These are phyloP conservation scores for Lentinus polychrous DNA, from an alignment of 1,284 basidiomycete genomes.

Conservation along the genomic window DNA sequence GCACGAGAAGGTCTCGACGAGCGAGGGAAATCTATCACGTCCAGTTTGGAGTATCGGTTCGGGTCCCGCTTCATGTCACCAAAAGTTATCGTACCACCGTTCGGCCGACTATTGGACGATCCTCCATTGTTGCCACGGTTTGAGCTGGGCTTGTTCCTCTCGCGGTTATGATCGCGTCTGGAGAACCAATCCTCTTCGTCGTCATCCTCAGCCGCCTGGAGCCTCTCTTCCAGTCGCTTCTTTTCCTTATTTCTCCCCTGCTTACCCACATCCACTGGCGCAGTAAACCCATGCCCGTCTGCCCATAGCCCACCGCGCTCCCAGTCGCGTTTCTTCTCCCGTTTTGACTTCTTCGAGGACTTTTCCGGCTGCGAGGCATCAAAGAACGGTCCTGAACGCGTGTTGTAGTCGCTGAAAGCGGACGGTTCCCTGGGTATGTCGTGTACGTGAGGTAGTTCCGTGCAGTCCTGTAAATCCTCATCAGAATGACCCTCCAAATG, in stretches of 20 bases:
- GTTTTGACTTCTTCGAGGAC: slow-evolving; percentile 20
- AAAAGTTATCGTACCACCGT: slow-evolving; percentile 32
- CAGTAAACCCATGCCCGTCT: slow-evolving; percentile 37
- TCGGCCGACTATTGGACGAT: slow-evolving; percentile 6
- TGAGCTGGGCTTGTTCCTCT: neutral
- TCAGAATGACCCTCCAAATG: neutral
- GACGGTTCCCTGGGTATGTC: slow-evolving; percentile 55
- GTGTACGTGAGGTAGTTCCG: slow-evolving; percentile 39
- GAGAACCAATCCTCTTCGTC: slow-evolving; percentile 61
- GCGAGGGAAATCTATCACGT: slow-evolving; percentile 12
- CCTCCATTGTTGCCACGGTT: slow-evolving; percentile 15
- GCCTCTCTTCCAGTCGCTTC: slow-evolving; percentile 45
- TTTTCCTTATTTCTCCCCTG: slow-evolving; percentile 54
- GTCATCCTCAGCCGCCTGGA: slow-evolving; percentile 35
- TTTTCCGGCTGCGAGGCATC: slow-evolving; percentile 29
- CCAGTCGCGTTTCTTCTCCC: slow-evolving; percentile 27
- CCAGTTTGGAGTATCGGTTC: slow-evolving; percentile 12
- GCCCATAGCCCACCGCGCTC: slow-evolving; percentile 20
- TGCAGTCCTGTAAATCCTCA: slow-evolving; percentile 57
- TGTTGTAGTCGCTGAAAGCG: slow-evolving; percentile 70
- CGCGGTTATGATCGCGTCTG: slow-evolving; percentile 6
- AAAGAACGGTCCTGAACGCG: slow-evolving; percentile 69
- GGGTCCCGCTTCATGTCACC: slow-evolving; percentile 26
- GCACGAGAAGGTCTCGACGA: slow-evolving; percentile 6
- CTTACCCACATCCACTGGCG: slow-evolving; percentile 58